phyloP scores from a whole-genome alignment of 202 grass and related monocot species.

The Musa balbisiana region DNA sequence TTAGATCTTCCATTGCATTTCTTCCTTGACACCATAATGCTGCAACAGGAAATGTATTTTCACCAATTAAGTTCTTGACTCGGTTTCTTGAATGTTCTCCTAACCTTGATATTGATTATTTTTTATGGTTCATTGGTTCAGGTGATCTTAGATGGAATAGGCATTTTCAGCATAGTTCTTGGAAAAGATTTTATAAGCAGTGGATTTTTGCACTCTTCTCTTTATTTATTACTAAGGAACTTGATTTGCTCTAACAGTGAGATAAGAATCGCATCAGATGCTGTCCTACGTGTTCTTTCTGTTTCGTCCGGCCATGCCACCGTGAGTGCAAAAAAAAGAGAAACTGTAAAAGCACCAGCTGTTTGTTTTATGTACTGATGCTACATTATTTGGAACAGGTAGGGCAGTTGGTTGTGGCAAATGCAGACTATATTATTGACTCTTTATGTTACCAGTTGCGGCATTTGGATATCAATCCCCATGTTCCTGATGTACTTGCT shows the following conservation, averaged over 20 bases:
- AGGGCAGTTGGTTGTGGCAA: constrained; percentile 63
- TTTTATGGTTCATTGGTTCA: constrained; percentile 34
- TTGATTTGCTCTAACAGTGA: constrained; percentile 73
- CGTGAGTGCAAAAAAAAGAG: constrained; percentile 39
- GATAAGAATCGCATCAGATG: constrained; percentile 83
- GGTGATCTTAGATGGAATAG: constrained; percentile 93
- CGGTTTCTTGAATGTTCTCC: constrained; percentile 20
- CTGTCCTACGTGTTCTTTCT: constrained; percentile 65
- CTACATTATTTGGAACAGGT: constrained; percentile 42
- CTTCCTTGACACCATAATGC: constrained; percentile 53
- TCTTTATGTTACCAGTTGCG: constrained; percentile 78
- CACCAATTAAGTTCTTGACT: constrained; percentile 20
- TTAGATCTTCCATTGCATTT: constrained; percentile 55
- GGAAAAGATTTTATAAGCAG: constrained; percentile 70
- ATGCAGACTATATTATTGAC: constrained; percentile 95
- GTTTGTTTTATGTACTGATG: constrained; percentile 8
- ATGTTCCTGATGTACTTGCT: constrained; percentile 90
- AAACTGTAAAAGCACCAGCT: neutral
- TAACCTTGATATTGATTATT: constrained; percentile 25
- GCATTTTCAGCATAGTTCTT: constrained; percentile 67
- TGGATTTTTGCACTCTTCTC: constrained; percentile 92
- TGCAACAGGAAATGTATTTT: constrained; percentile 64
- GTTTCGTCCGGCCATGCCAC: constrained; percentile 47
- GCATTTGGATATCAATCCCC: constrained; percentile 70
- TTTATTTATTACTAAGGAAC: constrained; percentile 75